Conservation (phyloP, 768 basidiomycete genomes). For the Termitomyces eurrhizus region DNA sequence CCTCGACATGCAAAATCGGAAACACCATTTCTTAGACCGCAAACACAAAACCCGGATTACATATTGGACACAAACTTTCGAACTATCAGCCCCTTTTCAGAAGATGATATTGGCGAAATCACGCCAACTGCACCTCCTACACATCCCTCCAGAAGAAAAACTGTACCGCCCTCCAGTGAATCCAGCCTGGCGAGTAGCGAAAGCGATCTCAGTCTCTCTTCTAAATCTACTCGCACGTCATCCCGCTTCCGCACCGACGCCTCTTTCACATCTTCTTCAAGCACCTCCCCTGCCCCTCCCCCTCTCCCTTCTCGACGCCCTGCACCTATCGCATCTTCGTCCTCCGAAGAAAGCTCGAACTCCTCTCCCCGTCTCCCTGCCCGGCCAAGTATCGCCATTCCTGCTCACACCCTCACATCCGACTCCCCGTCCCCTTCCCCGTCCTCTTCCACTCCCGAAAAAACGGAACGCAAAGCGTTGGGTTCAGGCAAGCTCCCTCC, state of each 20-base stretch:
- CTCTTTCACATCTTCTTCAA: conserved; percentile 17
- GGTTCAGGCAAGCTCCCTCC: conserved; percentile 51
- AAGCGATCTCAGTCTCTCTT: conserved; percentile 23
- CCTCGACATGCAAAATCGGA: conserved; percentile 21
- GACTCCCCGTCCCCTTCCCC: conserved; percentile 14
- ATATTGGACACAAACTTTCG: conserved; percentile 12
- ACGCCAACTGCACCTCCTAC: conserved; percentile 15
- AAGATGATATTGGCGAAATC: conserved; percentile 14
- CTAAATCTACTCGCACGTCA: conserved; percentile 27
- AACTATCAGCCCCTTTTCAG: conserved; percentile 22
- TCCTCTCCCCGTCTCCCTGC: conserved; percentile 25
- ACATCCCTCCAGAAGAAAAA: conserved; percentile 16
- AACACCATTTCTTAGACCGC: conserved; percentile 14
- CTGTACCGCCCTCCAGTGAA: conserved; percentile 24
- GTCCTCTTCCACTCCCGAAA: conserved; percentile 12
- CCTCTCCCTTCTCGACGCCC: conserved; percentile 43
- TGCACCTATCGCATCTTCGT: conserved; percentile 16
- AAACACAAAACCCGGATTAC: conserved; percentile 16
- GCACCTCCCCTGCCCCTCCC: conserved; percentile 29
- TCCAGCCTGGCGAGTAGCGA: conserved; percentile 39
- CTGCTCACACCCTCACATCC: conserved; percentile 10
- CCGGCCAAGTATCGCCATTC: conserved; percentile 21
- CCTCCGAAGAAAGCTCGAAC: conserved; percentile 19
- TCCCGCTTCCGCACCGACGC: conserved; percentile 27
- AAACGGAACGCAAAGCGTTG: conserved; percentile 34